phyloP scores from a whole-genome alignment of 2,329 filamentous ascomycete species.

The Dendrostoma leiphaemia region DNA sequence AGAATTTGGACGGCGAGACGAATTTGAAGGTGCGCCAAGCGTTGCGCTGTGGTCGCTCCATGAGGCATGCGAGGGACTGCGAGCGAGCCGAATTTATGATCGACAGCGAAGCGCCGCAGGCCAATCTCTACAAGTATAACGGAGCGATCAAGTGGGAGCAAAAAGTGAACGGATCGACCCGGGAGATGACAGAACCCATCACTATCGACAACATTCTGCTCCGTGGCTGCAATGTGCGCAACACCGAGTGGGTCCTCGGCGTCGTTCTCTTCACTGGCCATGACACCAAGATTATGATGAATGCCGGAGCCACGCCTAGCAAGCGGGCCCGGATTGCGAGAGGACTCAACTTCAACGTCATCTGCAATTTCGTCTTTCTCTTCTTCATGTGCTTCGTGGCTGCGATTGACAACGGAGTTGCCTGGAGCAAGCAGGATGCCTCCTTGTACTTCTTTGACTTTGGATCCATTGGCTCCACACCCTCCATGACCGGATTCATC shows the following conservation, averaged over 20 bases:
- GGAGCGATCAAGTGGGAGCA: conserved; percentile 88
- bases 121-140: conserved; percentile 94
- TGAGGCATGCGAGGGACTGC: conserved; percentile 89
- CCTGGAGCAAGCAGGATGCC: conserved; percentile 72
- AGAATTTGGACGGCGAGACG: conserved; percentile 96
- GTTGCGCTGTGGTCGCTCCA: conserved; percentile 75
- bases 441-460: conserved; percentile 83
- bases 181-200: conserved; percentile 87
- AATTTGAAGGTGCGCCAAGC: conserved; percentile 95
- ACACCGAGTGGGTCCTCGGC: conserved; percentile 94
- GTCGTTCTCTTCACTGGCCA: conserved; percentile 92
- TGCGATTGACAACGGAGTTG: conserved; percentile 79
- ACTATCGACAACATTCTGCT: conserved; percentile 94
- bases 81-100: conserved; percentile 84
- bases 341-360: conserved; percentile 94
- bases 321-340: conserved; percentile 90
- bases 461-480: conserved; percentile 72
- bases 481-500: conserved; percentile 83
- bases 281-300: conserved; percentile 99
- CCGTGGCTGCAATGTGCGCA: conserved; percentile 88
- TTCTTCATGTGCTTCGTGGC: conserved; percentile 86
- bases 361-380: conserved; percentile 92
- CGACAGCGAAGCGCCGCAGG: conserved; percentile 86
- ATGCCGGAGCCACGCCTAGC: conserved; percentile 89
- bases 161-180: conserved; percentile 58